Base-by-base conservation (phyloP, 1,139 yeast genomes). In the Suhomyces coccinellae region DNA sequence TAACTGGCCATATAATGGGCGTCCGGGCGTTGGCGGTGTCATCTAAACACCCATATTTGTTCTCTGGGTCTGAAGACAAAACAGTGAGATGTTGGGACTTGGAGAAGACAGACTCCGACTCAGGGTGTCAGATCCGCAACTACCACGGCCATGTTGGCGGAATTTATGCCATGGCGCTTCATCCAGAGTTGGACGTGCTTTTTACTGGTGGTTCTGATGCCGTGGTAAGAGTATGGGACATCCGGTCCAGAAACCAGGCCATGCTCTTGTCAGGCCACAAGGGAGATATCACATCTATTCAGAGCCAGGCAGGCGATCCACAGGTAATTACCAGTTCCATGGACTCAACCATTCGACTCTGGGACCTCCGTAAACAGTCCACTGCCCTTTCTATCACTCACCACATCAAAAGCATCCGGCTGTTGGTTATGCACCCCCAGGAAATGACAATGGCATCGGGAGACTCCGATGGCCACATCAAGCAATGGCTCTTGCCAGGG, bases 71-170 rank as follows among this genome's bases (percentile, higher is more conserved):
- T 32, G 98, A 93, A 61, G 99, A 95, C 65, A 91, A 91, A 62
- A 79, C 90, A 33, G 89, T 90, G n/a, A 82, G 90, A 58, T 91
- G 98, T 65, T 95, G 98, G 97, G 99, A 95, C 67, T 71, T 95
- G 56, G 98, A 93, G 63, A 79, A 84, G 56, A 88, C 93, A 54
- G 80, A 82, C 55, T 83, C 88, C 1, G 54, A 66, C 1, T 62
- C 69, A 24, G 79, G 79, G 6, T 69, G 76, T 51, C 76, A 71
- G 52, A 80, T 90, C 13, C 72, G 98, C 45, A 89, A 90, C 56
- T 95, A 88, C 62, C 95, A 91, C 63, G 99, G 99, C 4, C 99
- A 93, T 66, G 75, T 89, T 26, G 88, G 96, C 16, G 96, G 97
- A 3, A 88, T 95, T 1, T 90, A 88, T 59, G 75, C 95, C 1